phyloP scores from a whole-genome alignment of 2,329 filamentous ascomycete species.

The Beauveria brongniartii region DNA sequence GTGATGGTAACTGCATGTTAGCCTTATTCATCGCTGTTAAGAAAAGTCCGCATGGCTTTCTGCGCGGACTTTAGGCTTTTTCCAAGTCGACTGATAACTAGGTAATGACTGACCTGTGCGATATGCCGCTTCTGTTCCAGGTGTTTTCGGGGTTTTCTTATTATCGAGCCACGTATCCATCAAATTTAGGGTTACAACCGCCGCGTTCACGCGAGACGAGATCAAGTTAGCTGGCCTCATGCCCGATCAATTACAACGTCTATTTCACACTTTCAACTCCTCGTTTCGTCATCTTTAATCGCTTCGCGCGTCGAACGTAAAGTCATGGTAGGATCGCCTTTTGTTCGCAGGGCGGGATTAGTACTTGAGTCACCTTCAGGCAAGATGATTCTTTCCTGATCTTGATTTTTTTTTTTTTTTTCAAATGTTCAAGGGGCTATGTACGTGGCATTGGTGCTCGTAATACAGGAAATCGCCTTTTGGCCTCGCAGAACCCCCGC shows the following conservation, averaged over 20 bases:
- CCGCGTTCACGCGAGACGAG: not conserved
- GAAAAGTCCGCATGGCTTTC: not conserved
- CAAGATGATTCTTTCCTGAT: not conserved
- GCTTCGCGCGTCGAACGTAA: not conserved
- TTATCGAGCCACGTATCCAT: not conserved
- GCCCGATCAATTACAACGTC: not conserved
- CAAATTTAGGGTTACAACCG: too few species aligned
- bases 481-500: not conserved
- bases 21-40: not conserved
- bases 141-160: not conserved
- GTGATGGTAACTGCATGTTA: too few species aligned
- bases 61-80: not conserved
- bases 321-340: not conserved
- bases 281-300: not conserved
- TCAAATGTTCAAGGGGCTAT: not conserved
- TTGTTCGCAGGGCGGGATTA: not conserved
- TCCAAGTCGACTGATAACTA: not conserved
- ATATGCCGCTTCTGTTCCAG: not conserved
- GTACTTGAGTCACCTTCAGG: not conserved
- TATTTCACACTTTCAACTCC: not conserved
- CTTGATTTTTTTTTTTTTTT: not conserved
- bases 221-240: not conserved
- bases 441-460: not conserved
- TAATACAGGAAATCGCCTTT: not conserved
- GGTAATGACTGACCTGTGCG: not conserved